Percentiles rank a stretch among this genome's conserved stretches.
These are phyloP conservation scores for Tetracladium marchalianum DNA, from an alignment of 495 filamentous ascomycete species.

Conservation along the genomic window DNA sequence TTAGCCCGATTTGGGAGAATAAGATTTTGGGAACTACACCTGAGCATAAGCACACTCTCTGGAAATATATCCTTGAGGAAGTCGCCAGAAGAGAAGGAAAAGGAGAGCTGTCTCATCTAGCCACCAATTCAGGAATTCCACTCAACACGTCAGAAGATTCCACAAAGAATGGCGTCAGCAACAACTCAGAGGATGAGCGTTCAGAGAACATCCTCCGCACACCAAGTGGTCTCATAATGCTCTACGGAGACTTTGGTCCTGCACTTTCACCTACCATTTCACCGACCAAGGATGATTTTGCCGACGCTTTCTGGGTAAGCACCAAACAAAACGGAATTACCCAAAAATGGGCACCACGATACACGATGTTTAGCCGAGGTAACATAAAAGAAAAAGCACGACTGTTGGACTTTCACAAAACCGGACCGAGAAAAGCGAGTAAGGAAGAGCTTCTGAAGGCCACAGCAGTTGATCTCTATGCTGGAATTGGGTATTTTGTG, in stretches of 20 bases:
- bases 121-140: constrained; percentile 65
- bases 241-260: constrained; percentile 61
- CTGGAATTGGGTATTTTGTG: constrained; percentile 87
- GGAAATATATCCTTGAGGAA: constrained; percentile 35
- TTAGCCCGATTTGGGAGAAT: constrained; percentile 38
- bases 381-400: constrained; percentile 85
- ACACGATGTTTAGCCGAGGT: constrained; percentile 87
- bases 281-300: constrained; percentile 36
- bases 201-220: constrained; percentile 57
- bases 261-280: constrained; percentile 6
- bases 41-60: constrained; percentile 23
- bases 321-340: constrained; percentile 65
- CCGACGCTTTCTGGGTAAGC: constrained; percentile 61
- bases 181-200: background rate
- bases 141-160: constrained; percentile 12
- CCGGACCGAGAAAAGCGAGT: background rate
- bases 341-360: constrained; percentile 80
- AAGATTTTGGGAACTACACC: constrained; percentile 26
- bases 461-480: constrained; percentile 72
- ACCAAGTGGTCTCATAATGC: constrained; percentile 48
- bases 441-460: background rate
- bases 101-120: constrained; percentile 50
- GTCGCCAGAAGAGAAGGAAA: constrained; percentile 34
- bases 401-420: constrained; percentile 41
- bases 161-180: background rate